Evolutionary conservation across 441 rosid species (phyloP), one percentile per base, ranked within the genome.

Genomic region (Geranium incanum): DNA sequence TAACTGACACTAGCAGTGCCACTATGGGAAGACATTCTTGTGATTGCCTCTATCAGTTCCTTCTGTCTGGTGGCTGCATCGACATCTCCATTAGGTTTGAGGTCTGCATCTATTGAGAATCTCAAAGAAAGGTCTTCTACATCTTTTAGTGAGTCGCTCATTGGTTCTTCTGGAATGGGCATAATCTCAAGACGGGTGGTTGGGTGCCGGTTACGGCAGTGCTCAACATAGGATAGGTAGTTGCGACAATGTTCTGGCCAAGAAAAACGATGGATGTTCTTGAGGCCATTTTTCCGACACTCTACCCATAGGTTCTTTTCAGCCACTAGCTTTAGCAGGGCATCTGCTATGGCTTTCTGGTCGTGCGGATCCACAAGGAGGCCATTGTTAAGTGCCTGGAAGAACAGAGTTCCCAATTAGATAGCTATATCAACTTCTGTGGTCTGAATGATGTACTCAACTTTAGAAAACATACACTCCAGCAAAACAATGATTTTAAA

Each of bases 111-210:
- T 63, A 81, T 67, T 36, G 95, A 90, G 82, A 92, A 88, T 80
- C 86, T 84, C 78, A 92, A 78, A 76, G 97, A 90, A 60, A 87
- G 81, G 80, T 92, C 95, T 72, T 87, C 95, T 1, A 87, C 89
- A 65, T 86, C 97, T 71, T 78, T 86, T 41, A 92, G 78, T 63
- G 97, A 92, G 77, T 92, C 95, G 68, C 96, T 90, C 93, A 86
- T 82, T 28, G 91, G 93, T 76, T 92, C 97, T 83, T 90, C 89
- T 52, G 88, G 95, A 78, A 78, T 75, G 74, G 84, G 82, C 82
- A 83, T 79, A 73, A 88, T 88, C 76, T 86, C 84, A 43, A 88
- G 88, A 71, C 79, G 88, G 45, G 80, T 76, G 18, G 88, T 88
- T 50, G 92, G 92, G 79, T 92, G 89, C 78, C 89, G 91, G 75